Base-by-base conservation (phyloP, 768 basidiomycete genomes). In the Pleurotus djamor region DNA sequence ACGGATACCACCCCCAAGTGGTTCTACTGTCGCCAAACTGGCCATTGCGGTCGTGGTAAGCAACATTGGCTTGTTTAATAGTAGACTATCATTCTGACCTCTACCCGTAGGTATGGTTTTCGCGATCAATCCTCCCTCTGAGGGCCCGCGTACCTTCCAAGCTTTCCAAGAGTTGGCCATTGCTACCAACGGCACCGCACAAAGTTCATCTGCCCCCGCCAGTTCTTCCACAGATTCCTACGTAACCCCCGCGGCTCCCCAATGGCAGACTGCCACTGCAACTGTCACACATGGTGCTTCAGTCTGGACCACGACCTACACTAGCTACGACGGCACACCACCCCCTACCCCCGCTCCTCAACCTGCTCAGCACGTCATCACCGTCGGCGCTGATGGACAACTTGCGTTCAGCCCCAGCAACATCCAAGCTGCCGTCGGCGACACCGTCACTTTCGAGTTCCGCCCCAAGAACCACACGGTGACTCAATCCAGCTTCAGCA, bases 101-200 rank as follows among this genome's bases (percentile, higher is more conserved):
- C 34, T 56, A 65, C 44, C 69, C 69, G 62, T 28, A 58, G 81
- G 80, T 44, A 82, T 81, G 80, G 81, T 82, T 36, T 78, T 79
- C 65, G 77, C 77, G n/a, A 69, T 81, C 67, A 82, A 82, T 67
- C 78, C 80, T 2, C 76, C 73, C 9, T 65, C 63, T 41, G 59
- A 62, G 4, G 48, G 48, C 8, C 57, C 59, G 14, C 34, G 68
- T 65, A 68, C 76, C 36, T 77, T 79, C 65, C 44, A 67, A 8
- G 71, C 72, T 5, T 82, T 81, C 72, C 69, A 75, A 61, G 70
- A 74, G 10, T 68, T 69, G 14, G 79, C 78, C 5, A 71, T 69
- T 61, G 74, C 60, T 34, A 51, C 34, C 32, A 58, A 52, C 38
- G 62, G 59, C 13, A 59, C 60, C 5, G 48, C 33, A 4, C 68